Conservation (phyloP, 768 basidiomycete genomes). For the Tricholoma hemisulphureum region DNA sequence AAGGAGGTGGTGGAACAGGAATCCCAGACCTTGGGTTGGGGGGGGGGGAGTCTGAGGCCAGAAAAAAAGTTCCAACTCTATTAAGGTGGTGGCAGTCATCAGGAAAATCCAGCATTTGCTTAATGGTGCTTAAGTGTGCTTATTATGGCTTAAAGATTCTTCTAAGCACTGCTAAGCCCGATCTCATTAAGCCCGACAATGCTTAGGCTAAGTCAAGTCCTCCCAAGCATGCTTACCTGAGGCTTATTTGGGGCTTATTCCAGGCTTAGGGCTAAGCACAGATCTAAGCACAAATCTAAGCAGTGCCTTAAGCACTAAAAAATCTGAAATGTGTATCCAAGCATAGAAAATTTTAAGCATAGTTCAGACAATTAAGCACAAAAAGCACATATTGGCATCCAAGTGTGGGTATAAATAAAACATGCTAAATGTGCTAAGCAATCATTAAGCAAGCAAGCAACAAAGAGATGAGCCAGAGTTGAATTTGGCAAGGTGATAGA, state of each 20-base stretch:
- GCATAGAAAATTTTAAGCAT: background rate
- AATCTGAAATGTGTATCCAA: background rate
- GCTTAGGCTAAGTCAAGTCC: background rate
- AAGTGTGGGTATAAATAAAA: background rate
- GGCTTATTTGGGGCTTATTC: background rate
- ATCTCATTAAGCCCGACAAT: too few relatives aligned
- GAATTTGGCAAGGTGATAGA: background rate
- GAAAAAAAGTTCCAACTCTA: too few relatives aligned
- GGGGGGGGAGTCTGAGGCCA: too few relatives aligned
- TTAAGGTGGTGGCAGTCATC: too few relatives aligned
- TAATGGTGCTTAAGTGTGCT: background rate
- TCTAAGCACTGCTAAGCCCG: background rate
- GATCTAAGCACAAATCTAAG: background rate
- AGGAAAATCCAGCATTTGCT: too few relatives aligned
- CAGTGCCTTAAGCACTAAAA: background rate
- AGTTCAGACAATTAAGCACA: background rate
- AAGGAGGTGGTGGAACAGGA: too few relatives aligned
- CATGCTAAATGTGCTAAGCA: background rate
- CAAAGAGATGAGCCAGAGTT: background rate
- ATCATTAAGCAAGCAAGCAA: background rate
- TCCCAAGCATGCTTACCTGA: too few relatives aligned
- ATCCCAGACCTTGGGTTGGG: too few relatives aligned
- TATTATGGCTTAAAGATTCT: background rate
- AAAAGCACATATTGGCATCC: background rate
- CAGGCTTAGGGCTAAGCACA: background rate